Evolutionary conservation across 1,284 basidiomycete genomes (phyloP).

Genomic region (Wallemia ichthyophaga): DNA sequence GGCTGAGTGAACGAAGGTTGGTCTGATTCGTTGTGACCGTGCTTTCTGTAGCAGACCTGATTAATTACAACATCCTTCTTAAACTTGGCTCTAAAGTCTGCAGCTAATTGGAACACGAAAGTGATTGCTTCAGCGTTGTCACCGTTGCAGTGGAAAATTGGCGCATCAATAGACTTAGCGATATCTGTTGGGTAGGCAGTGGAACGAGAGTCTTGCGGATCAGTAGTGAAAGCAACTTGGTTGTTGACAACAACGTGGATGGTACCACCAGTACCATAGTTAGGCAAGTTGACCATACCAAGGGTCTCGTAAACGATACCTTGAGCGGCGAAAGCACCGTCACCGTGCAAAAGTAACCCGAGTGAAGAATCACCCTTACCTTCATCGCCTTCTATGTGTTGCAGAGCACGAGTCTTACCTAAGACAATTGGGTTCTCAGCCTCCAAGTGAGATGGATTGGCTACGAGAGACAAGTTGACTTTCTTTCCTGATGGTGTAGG

Average conservation of each 20-base stretch:
- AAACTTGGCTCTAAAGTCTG: conserved; percentile 92
- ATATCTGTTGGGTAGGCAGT: conserved; percentile 98
- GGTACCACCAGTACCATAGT: conserved; percentile 90
- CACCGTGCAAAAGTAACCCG: conserved; percentile 85
- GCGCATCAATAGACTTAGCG: conserved; percentile 91
- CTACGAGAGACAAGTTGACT: conserved; percentile 84
- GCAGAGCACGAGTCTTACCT: conserved; percentile 86
- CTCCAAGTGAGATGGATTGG: conserved; percentile 94
- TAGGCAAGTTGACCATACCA: conserved; percentile 85
- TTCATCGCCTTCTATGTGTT: conserved; percentile 78
- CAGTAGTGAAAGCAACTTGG: conserved; percentile 98
- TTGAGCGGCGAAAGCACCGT: conserved; percentile 95
- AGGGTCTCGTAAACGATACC: conserved; percentile 98
- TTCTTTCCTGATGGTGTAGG: conserved; percentile 96
- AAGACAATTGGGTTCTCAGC: conserved; percentile 92
- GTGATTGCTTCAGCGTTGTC: conserved; percentile 96
- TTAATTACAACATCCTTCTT: conserved; percentile 98
- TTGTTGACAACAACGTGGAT: conserved; percentile 99
- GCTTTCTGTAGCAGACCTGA: conserved; percentile 92
- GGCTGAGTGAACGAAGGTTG: conserved; percentile 98
- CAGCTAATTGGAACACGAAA: conserved; percentile 89
- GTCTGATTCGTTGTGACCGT: conserved; percentile 98
- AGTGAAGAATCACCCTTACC: conserved; percentile 47
- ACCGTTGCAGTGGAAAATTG: conserved; percentile 99
- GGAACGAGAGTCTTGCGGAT: conserved; percentile 86